These are phyloP conservation scores for Tillandsia leiboldiana DNA, from an alignment of 176 grass and related monocot species.

Conservation along the genomic window DNA sequence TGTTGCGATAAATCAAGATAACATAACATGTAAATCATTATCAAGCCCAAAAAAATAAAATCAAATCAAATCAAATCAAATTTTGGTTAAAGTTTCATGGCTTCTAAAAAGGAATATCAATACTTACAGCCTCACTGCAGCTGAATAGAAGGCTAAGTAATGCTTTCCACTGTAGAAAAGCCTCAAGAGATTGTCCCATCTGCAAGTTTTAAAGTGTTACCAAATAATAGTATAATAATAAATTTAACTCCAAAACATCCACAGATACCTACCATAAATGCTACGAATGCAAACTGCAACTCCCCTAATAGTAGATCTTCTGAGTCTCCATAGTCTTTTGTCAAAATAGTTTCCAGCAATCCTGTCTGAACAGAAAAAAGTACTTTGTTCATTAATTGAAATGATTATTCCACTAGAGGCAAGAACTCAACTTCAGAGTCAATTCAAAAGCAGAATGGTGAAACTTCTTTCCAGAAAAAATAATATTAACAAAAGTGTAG, in stretches of 20 bases:
- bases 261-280: conserved; percentile 70
- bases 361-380: conserved; percentile 45
- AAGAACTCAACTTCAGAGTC: background rate
- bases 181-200: conserved; percentile 87
- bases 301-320: conserved; percentile 81
- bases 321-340: conserved; percentile 47
- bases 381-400: background rate
- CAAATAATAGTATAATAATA: conserved; percentile 5
- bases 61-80: too few relatives aligned
- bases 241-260: background rate
- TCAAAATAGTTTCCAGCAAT: conserved; percentile 61
- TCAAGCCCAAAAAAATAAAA: too few relatives aligned
- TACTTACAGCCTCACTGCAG: conserved; percentile 78
- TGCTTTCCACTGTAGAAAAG: conserved; percentile 88
- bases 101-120: background rate
- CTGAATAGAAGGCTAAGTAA: conserved; percentile 78
- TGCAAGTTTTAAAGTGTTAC: conserved; percentile 28
- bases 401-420: background rate
- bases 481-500: background rate
- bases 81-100: background rate
- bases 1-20: too few relatives aligned
- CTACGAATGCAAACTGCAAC: conserved; percentile 73
- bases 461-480: background rate
- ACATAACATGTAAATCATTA: too few relatives aligned
- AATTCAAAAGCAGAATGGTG: background rate